Percentiles rank a stretch among this genome's conserved stretches.
phyloP scores from a whole-genome alignment of 2,329 filamentous ascomycete species.

The Emmonsia crescens region DNA sequence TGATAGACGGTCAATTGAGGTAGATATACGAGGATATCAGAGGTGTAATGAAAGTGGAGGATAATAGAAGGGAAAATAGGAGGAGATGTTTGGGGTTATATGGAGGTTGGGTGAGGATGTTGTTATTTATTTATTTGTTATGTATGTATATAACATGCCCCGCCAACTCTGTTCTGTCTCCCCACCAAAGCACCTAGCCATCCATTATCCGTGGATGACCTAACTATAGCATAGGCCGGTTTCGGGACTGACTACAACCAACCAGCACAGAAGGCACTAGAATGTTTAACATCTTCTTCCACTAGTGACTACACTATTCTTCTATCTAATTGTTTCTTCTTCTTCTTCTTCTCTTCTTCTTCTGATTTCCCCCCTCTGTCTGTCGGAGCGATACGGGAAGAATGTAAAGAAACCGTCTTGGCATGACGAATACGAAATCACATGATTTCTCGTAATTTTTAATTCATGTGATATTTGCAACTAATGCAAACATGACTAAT shows the following conservation, averaged over 20 bases:
- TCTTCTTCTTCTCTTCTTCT: too few species aligned
- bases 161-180: not conserved
- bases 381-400: not conserved
- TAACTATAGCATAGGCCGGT: not conserved
- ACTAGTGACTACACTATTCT: too few species aligned
- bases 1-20: conserved; percentile 4
- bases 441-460: not conserved
- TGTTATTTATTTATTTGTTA: not conserved
- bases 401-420: too few species aligned
- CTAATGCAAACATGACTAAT: not conserved
- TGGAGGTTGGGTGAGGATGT: conserved; percentile 3
- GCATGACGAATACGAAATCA: not conserved
- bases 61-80: not conserved
- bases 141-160: too few species aligned
- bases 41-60: too few species aligned
- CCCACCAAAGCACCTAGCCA: not conserved
- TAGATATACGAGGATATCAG: not conserved
- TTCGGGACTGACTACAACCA: not conserved
- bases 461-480: not conserved
- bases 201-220: too few species aligned
- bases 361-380: too few species aligned
- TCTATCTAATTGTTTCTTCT: too few species aligned
- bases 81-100: not conserved
- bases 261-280: not conserved
- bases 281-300: not conserved